Percentiles rank a stretch among this genome's conserved stretches.
Evolutionary conservation across 805 yeast genomes (phyloP).

Genomic region (Starmerella sirachaensis): DNA sequence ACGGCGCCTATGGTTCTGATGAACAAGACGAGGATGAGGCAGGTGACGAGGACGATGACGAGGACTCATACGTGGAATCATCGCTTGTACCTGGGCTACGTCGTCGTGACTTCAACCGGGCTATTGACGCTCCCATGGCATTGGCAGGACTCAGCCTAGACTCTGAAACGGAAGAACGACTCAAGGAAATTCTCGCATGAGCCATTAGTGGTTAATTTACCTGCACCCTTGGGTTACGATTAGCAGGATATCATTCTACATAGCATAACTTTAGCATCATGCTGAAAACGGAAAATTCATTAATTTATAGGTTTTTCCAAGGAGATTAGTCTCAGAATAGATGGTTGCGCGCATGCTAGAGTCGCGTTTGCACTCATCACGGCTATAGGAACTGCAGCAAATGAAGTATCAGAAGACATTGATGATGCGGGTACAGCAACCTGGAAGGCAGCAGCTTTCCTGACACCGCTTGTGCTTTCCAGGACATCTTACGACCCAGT

Average conservation of each 20-base stretch:
- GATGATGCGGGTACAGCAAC: too few relatives aligned
- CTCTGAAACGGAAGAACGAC: constrained; percentile 1
- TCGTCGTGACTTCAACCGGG: constrained; percentile 11
- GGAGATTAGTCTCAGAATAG: too few relatives aligned
- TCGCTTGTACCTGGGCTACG: constrained; percentile 17
- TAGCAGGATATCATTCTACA: too few relatives aligned
- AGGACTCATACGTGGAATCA: constrained; percentile 17
- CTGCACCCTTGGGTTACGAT: too few relatives aligned
- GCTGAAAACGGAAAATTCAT: neutral
- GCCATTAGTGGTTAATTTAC: too few relatives aligned
- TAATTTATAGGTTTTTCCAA: neutral
- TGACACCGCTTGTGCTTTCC: too few relatives aligned
- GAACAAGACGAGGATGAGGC: neutral
- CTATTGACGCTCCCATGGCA: constrained; percentile 10
- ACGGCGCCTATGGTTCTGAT: constrained; percentile 9
- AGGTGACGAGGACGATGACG: constrained; percentile 1
- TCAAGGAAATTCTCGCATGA: constrained; percentile 3
- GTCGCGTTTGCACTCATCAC: too few relatives aligned
- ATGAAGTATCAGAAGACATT: too few relatives aligned
- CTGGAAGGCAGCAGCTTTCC: too few relatives aligned
- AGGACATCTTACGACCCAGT: too few relatives aligned
- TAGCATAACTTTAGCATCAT: neutral
- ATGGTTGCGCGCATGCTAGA: too few relatives aligned
- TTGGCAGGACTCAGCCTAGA: constrained; percentile 10
- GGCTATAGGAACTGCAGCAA: too few relatives aligned